Evolutionary conservation across 306 rosid species (phyloP).

Genomic region (Malus asiatica): DNA sequence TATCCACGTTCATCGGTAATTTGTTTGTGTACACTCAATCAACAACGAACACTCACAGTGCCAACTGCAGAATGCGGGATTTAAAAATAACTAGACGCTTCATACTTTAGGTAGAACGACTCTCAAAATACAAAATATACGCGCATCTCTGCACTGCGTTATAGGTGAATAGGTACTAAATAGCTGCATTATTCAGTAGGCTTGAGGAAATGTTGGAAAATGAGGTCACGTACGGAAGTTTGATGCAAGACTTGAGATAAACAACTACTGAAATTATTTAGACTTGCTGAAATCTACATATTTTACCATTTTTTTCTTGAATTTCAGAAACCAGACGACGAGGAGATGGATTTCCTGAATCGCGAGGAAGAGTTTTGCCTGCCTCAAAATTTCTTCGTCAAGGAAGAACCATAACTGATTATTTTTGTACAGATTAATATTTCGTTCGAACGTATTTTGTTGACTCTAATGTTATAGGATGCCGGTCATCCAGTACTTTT

Average conservation of each 20-base stretch:
- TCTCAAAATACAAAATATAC: not conserved
- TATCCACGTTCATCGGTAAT: not conserved
- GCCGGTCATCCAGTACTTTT: not conserved
- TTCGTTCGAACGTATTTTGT: constrained; percentile 5
- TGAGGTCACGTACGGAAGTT: not conserved
- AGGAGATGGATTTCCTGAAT: constrained; percentile 63
- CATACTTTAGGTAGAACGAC: not conserved
- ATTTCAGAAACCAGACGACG: constrained; percentile 85
- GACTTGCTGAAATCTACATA: constrained; percentile 5
- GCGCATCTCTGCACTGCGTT: not conserved
- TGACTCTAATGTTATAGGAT: not conserved
- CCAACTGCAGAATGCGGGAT: not conserved
- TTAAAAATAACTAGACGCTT: not conserved
- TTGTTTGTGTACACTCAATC: not conserved
- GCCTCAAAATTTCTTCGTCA: constrained; percentile 69
- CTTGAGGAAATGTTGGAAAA: not conserved
- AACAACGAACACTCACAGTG: not conserved
- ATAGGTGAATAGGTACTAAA: not conserved
- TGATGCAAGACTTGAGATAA: not conserved
- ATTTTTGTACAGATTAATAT: constrained; percentile 21
- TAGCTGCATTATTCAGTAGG: not conserved
- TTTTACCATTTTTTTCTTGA: not conserved
- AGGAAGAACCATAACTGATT: constrained; percentile 55
- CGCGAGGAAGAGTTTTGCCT: constrained; percentile 80
- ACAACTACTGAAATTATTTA: not conserved